Evolutionary conservation across 2,329 filamentous ascomycete genomes (phyloP).

Genomic region (Aspergillus nomiae): DNA sequence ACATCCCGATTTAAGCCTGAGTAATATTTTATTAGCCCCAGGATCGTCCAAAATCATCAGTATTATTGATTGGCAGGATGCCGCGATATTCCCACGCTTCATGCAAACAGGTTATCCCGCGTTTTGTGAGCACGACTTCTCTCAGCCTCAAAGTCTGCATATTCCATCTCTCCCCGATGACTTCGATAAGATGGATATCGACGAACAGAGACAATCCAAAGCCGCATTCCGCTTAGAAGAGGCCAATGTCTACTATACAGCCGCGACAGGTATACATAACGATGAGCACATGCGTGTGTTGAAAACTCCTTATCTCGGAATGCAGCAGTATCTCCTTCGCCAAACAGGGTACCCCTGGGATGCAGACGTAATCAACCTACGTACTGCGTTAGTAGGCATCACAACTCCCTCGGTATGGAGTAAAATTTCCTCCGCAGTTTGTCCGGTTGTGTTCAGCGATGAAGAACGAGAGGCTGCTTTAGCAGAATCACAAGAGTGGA

Average conservation of each 20-base stretch:
- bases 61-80: constrained; percentile 34
- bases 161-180: constrained; percentile 27
- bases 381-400: constrained; percentile 27
- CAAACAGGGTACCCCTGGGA: constrained; percentile 33
- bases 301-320: constrained; percentile 24
- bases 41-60: constrained; percentile 26
- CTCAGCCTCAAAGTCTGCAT: constrained; percentile 25
- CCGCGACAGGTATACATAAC: constrained; percentile 29
- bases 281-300: constrained; percentile 23
- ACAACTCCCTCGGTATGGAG: constrained; percentile 29
- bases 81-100: constrained; percentile 26
- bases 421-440: constrained; percentile 39
- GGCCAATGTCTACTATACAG: constrained; percentile 34
- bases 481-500: constrained; percentile 27
- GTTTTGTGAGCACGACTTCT: constrained; percentile 29
- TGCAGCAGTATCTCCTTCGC: constrained; percentile 29
- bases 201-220: constrained; percentile 24
- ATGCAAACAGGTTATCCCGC: constrained; percentile 30
- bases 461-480: constrained; percentile 24
- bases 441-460: constrained; percentile 24
- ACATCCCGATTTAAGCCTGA: constrained; percentile 30
- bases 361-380: constrained; percentile 30
- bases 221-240: constrained; percentile 24
- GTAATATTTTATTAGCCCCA: constrained; percentile 29
- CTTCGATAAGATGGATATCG: constrained; percentile 23